Evolutionary conservation across 768 basidiomycete species (phyloP).

Genomic region (Phlegmacium glaucopus): DNA sequence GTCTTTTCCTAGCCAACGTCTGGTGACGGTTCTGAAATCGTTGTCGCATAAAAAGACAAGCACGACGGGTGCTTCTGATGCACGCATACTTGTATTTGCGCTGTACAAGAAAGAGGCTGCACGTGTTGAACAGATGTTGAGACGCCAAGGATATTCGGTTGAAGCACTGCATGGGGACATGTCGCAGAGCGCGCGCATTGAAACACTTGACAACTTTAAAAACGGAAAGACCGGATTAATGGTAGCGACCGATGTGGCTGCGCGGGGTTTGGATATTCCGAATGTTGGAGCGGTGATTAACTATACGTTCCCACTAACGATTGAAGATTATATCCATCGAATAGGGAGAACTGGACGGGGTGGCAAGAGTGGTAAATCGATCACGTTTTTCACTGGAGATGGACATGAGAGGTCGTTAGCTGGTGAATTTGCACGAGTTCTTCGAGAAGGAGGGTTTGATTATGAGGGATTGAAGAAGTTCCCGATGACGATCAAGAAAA

Average conservation of each 20-base stretch:
- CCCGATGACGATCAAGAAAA: constrained; percentile 98
- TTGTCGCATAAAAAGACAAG: constrained; percentile 62
- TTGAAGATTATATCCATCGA: constrained; percentile 90
- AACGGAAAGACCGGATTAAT: constrained; percentile 74
- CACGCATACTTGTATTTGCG: constrained; percentile 87
- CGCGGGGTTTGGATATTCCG: constrained; percentile 95
- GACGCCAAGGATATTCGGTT: constrained; percentile 70
- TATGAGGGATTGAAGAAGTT: constrained; percentile 78
- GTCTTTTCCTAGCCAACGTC: constrained; percentile 45
- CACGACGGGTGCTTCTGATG: constrained; percentile 44
- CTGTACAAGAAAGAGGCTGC: constrained; percentile 97
- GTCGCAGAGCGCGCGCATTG: constrained; percentile 79
- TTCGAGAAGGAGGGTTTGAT: constrained; percentile 83
- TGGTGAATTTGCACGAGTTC: constrained; percentile 89
- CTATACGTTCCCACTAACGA: constrained; percentile 96
- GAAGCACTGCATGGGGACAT: constrained; percentile 89
- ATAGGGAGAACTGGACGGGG: constrained; percentile 91
- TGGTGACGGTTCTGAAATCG: constrained; percentile 51
- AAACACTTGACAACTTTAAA: constrained; percentile 84
- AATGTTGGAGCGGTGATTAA: constrained; percentile 93
- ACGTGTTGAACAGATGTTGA: constrained; percentile 80
- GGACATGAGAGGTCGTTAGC: constrained; percentile 80
- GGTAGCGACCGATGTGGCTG: constrained; percentile 97
- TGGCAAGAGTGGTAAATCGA: constrained; percentile 83
- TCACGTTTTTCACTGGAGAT: constrained; percentile 97